Base-by-base conservation (phyloP, 2,329 filamentous ascomycete species). In the Didymosphaeria variabile region DNA sequence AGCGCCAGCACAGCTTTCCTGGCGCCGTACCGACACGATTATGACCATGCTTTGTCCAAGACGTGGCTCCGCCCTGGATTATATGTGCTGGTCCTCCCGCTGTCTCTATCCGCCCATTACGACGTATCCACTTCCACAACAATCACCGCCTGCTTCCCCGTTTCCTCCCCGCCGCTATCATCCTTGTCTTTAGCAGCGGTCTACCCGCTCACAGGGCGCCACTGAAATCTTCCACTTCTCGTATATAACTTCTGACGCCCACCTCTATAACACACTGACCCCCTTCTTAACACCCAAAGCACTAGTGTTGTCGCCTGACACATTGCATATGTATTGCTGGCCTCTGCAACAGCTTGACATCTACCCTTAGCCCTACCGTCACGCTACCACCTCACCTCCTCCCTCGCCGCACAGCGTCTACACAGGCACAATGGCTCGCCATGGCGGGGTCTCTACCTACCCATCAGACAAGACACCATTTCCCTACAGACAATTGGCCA, bases 401-500 rank as follows among this genome's bases (percentile, higher is more conserved):
- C 57, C 52, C 67, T 73, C 70, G 44, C 44, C 51, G 49, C 55
- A 36, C 59, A 52, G 19, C 57, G 54, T 51, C 44, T 53, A 55
- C 53, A 65, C 61, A 49, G 29, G 62, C 60, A 54, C 65, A 60
- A 77, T 77, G 76, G 68, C 69, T 74, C 70, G 68, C 55, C 65
- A 72, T 63, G 66, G 73, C 63, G 63, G 70, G 60, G 58, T 65
- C 38, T 57, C 67, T 68, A 66, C 73, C 69, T 61, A 70, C 50
- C 57, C 66, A 63, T 73, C 67, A 64, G 67, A 67, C 59, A 71
- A 79, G 64, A 75, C 80, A 59, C 73, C 79, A 49, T 90, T 90
- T 76, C 87, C 87, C 42, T 79, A 81, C 42, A 82, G 80, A 67
- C 87, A 89, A 71, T 81, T 90, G 68, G 85, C 84, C 59, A 77